Conservation (phyloP, 768 basidiomycete species). For the Mycena rosella region DNA sequence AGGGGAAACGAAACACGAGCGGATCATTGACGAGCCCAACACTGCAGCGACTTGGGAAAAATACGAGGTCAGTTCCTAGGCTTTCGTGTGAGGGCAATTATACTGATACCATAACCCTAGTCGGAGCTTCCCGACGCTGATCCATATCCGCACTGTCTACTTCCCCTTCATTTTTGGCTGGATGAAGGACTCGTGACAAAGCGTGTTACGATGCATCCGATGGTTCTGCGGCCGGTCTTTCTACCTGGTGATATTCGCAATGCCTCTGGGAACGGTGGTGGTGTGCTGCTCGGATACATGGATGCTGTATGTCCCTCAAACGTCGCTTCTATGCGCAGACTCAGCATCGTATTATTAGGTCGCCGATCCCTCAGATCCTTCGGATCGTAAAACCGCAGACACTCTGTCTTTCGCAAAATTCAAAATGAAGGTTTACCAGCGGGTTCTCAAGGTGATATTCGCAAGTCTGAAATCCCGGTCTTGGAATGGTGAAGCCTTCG, state of each 20-base stretch:
- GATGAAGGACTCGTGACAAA: constrained; percentile 3
- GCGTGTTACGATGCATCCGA: background rate
- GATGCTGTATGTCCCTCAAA: no score
- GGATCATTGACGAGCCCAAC: background rate
- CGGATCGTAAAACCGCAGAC: no score
- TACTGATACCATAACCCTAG: background rate
- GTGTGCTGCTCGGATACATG: background rate
- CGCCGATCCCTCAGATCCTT: no score
- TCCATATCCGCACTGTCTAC: background rate
- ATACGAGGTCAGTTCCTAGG: background rate
- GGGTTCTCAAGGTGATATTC: no score
- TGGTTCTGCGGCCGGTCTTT: background rate
- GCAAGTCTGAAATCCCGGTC: no score
- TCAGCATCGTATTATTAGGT: no score
- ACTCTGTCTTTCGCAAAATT: no score
- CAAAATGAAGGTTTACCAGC: no score
- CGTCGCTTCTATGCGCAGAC: no score
- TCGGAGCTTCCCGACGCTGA: background rate
- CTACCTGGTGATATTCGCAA: background rate
- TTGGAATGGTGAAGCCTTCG: no score
- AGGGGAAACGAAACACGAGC: background rate
- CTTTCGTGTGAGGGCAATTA: no score
- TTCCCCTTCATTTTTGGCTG: background rate
- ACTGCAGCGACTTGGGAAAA: background rate
- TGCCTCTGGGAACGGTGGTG: background rate